Conservation (phyloP, 208 protist species). For the Acanthamoeba rhysodes region DNA sequence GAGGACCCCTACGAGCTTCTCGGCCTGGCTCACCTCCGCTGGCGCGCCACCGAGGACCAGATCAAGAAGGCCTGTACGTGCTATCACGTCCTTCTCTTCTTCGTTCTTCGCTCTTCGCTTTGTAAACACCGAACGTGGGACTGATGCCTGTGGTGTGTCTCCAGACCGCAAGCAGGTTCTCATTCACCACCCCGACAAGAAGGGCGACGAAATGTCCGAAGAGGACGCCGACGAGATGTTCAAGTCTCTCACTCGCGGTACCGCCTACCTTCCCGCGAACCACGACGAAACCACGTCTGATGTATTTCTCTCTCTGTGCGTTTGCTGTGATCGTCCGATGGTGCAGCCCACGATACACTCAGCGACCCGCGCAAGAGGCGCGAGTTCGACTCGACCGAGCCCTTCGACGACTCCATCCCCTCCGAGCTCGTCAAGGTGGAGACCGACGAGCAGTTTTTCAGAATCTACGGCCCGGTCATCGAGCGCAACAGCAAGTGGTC, state of each 20-base stretch:
- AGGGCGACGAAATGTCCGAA: constrained; percentile 79
- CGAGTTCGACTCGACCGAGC: constrained; percentile 95
- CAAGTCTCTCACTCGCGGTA: constrained; percentile 93
- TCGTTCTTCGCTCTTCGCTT: not conserved
- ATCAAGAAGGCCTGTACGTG: constrained; percentile 92
- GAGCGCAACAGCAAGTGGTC: constrained; percentile 94
- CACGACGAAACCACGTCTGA: too few species aligned
- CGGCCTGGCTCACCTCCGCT: constrained; percentile 85
- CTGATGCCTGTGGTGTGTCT: not conserved
- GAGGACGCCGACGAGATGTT: constrained; percentile 93
- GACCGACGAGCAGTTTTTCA: constrained; percentile 92
- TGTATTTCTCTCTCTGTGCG: too few species aligned
- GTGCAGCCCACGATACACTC: constrained; percentile 95
- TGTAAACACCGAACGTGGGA: not conserved
- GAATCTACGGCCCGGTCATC: constrained; percentile 94
- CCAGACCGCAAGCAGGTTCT: constrained; percentile 93
- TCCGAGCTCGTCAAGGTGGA: constrained; percentile 84
- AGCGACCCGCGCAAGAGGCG: constrained; percentile 93
- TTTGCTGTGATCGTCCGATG: not conserved
- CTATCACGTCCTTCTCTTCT: not conserved
- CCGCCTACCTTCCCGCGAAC: too few species aligned
- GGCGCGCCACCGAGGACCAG: constrained; percentile 89
- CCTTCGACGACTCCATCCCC: constrained; percentile 96
- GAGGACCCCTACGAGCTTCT: constrained; percentile 90
- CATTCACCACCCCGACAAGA: constrained; percentile 97